Percentiles rank a stretch among this genome's conserved stretches.
Evolutionary conservation across 2,329 filamentous ascomycete species (phyloP).

Genomic region (Teratosphaeriaceae sp.): DNA sequence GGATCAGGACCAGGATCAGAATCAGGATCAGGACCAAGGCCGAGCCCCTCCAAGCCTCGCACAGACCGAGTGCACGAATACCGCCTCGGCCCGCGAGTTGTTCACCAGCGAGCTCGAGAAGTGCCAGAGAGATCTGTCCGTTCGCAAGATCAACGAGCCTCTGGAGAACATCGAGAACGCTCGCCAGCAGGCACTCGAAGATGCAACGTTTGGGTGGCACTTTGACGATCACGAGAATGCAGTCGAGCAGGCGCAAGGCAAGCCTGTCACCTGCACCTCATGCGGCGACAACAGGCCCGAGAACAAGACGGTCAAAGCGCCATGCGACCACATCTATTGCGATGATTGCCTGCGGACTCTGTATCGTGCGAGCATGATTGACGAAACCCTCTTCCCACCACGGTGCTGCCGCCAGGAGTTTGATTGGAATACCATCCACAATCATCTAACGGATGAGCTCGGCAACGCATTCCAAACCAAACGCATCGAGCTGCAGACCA

Average conservation of each 20-base stretch:
- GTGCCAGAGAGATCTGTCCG: too few relatives aligned
- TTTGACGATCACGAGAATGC: neutral
- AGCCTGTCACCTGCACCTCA: neutral
- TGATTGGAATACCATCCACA: conserved; percentile 24
- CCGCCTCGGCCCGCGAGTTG: too few relatives aligned
- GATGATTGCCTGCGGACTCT: conserved; percentile 38
- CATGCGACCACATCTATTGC: conserved; percentile 38
- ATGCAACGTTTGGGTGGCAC: neutral
- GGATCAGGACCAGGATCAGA: too few relatives aligned
- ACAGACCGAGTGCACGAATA: too few relatives aligned
- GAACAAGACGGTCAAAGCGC: neutral
- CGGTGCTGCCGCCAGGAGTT: conserved; percentile 44
- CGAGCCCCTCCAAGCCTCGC: too few relatives aligned
- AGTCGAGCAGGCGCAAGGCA: neutral
- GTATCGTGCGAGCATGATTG: conserved; percentile 36
- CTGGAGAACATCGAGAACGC: neutral
- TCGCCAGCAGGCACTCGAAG: neutral
- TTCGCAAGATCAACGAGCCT: too few relatives aligned
- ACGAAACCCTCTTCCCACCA: conserved; percentile 49
- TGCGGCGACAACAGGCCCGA: neutral
- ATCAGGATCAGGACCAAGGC: too few relatives aligned
- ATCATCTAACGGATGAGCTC: conserved; percentile 31
- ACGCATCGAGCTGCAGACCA: conserved; percentile 41
- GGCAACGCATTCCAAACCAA: conserved; percentile 35
- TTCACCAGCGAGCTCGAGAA: too few relatives aligned